phyloP scores from a whole-genome alignment of 441 rosid species.

The Raphanus hybrid region DNA sequence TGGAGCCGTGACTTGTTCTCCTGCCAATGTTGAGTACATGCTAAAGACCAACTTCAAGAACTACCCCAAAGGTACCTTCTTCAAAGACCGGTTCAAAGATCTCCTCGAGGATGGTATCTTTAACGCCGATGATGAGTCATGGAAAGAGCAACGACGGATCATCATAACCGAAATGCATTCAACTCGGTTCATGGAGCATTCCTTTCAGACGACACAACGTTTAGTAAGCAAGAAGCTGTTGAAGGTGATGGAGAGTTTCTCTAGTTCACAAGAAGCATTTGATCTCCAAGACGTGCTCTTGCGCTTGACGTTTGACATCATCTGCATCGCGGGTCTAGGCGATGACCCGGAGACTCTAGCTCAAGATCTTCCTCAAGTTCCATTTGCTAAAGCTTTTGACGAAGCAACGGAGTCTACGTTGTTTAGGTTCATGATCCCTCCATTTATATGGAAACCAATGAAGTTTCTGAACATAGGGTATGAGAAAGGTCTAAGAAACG shows the following conservation, averaged over 20 bases:
- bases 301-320: conserved; percentile 79
- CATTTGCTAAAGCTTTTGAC: conserved; percentile 79
- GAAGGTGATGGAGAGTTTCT: conserved; percentile 49
- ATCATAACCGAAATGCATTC: conserved; percentile 48
- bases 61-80: conserved; percentile 34
- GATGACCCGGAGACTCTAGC: conserved; percentile 71
- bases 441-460: conserved; percentile 68
- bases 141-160: conserved; percentile 65
- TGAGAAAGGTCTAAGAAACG: conserved; percentile 61
- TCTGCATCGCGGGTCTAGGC: conserved; percentile 72
- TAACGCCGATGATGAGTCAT: conserved; percentile 56
- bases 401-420: conserved; percentile 69
- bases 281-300: conserved; percentile 76
- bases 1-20: conserved; percentile 61
- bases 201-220: conserved; percentile 51
- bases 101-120: conserved; percentile 82
- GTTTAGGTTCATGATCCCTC: conserved; percentile 63
- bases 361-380: conserved; percentile 59
- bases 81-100: conserved; percentile 58
- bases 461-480: conserved; percentile 56
- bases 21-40: conserved; percentile 66
- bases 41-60: conserved; percentile 69
- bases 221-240: conserved; percentile 59
- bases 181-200: conserved; percentile 43
- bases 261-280: conserved; percentile 47